Conservation (phyloP, 768 basidiomycete genomes). For the Kwoniella dendrophila region DNA sequence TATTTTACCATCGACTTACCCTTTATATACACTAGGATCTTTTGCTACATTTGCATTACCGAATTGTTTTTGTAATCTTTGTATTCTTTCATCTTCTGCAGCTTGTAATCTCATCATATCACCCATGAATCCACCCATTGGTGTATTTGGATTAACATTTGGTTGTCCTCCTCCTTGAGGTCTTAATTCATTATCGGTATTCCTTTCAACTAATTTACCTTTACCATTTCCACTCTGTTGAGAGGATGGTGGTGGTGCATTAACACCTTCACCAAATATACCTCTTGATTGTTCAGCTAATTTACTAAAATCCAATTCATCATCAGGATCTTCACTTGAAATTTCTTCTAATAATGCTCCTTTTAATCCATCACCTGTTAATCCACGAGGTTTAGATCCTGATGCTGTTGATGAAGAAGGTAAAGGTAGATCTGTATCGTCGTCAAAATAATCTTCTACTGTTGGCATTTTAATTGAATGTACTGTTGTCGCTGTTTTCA, state of each 20-base stretch:
- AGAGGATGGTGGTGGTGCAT: constrained; percentile 23
- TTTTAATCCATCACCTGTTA: constrained; percentile 68
- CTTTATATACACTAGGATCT: constrained; percentile 47
- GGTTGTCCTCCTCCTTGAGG: constrained; percentile 13
- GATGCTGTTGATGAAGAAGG: constrained; percentile 58
- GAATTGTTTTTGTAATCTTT: constrained; percentile 46
- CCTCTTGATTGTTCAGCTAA: constrained; percentile 46
- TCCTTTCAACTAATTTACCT: constrained; percentile 39
- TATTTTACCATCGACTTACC: constrained; percentile 33
- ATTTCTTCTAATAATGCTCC: constrained; percentile 83
- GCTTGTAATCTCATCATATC: constrained; percentile 55
- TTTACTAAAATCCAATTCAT: constrained; percentile 48
- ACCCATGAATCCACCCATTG: constrained; percentile 56
- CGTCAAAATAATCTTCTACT: constrained; percentile 80
- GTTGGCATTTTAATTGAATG: constrained; percentile 66
- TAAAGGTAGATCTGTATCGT: constrained; percentile 87
- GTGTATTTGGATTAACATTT: constrained; percentile 38
- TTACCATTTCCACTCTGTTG: constrained; percentile 20
- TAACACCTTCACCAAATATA: constrained; percentile 42
- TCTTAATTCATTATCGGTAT: constrained; percentile 26
- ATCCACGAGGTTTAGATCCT: constrained; percentile 29
- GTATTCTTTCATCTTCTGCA: constrained; percentile 34
- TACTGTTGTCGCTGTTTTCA: constrained; percentile 46
- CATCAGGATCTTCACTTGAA: constrained; percentile 64
- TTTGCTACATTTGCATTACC: constrained; percentile 38